Conservation (phyloP, 345 rosid species). For the Lepidium africanum region DNA sequence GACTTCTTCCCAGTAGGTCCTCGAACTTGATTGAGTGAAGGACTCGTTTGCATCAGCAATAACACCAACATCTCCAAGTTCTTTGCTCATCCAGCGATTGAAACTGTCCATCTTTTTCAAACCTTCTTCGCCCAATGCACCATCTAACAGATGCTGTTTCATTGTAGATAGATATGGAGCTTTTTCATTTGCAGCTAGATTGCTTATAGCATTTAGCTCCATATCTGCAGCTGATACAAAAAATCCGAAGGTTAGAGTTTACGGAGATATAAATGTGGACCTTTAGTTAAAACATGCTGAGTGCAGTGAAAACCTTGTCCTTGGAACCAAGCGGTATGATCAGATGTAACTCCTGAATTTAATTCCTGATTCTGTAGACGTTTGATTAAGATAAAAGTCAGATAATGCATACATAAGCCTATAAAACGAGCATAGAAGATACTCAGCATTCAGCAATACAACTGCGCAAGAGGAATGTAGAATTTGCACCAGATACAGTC, state of each 20-base stretch:
- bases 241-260: slow-evolving; percentile 21
- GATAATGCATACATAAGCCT: neutral
- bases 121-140: slow-evolving; percentile 46
- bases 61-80: slow-evolving; percentile 82
- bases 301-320: slow-evolving; percentile 33
- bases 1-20: slow-evolving; percentile 55
- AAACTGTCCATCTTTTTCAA: slow-evolving; percentile 90
- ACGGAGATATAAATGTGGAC: neutral
- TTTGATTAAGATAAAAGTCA: neutral
- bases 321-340: slow-evolving; percentile 28
- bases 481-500: neutral
- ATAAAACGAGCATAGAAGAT: neutral
- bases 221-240: slow-evolving; percentile 28
- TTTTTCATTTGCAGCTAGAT: slow-evolving; percentile 41
- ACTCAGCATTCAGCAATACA: neutral
- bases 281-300: neutral
- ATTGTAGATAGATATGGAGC: slow-evolving; percentile 32
- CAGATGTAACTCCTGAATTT: slow-evolving; percentile 30
- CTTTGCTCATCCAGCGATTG: slow-evolving; percentile 89
- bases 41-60: slow-evolving; percentile 66
- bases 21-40: slow-evolving; percentile 45
- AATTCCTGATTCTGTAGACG: slow-evolving; percentile 33
- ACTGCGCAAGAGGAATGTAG: neutral
- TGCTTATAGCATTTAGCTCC: slow-evolving; percentile 28
- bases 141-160: slow-evolving; percentile 45